A percentile compares a stretch with the other conserved stretches of the same genome.
phyloP scores from a whole-genome alignment of 1,284 basidiomycete species.

The Fomitopsis betulina region DNA sequence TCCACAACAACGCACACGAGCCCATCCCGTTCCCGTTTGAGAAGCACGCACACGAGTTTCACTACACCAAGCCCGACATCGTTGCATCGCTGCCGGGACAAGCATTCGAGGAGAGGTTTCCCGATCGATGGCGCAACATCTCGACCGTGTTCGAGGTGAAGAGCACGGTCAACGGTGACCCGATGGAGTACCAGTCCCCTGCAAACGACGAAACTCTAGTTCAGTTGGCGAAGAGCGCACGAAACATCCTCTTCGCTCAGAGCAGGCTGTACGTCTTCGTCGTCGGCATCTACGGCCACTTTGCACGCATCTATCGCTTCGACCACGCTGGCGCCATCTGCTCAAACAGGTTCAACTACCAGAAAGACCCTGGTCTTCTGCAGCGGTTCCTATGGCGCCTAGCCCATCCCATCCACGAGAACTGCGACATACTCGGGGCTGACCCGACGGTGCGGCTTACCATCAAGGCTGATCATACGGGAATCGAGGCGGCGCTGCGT shows the following conservation, averaged over 20 bases:
- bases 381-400: conserved; percentile 13
- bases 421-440: neutral
- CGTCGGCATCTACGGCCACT: conserved; percentile 13
- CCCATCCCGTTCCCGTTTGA: neutral
- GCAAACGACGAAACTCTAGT: neutral
- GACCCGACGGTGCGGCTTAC: neutral
- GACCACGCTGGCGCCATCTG: conserved; percentile 9
- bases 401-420: conserved; percentile 5
- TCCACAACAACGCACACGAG: neutral
- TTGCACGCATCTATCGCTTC: conserved; percentile 11
- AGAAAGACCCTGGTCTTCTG: conserved; percentile 1
- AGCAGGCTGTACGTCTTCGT: conserved; percentile 6
- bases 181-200: neutral
- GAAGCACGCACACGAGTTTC: neutral
- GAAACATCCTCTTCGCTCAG: conserved; percentile 8
- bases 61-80: neutral
- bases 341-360: conserved; percentile 2
- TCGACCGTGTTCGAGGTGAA: conserved; percentile 9
- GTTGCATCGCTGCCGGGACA: neutral
- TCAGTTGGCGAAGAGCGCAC: conserved; percentile 9
- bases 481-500: neutral
- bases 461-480: neutral
- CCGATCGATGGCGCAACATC: neutral
- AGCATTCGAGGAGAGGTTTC: neutral
- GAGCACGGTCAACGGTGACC: neutral